Base-by-base conservation (phyloP, 2,329 filamentous ascomycete species). In the Fusarium sulawesiense region DNA sequence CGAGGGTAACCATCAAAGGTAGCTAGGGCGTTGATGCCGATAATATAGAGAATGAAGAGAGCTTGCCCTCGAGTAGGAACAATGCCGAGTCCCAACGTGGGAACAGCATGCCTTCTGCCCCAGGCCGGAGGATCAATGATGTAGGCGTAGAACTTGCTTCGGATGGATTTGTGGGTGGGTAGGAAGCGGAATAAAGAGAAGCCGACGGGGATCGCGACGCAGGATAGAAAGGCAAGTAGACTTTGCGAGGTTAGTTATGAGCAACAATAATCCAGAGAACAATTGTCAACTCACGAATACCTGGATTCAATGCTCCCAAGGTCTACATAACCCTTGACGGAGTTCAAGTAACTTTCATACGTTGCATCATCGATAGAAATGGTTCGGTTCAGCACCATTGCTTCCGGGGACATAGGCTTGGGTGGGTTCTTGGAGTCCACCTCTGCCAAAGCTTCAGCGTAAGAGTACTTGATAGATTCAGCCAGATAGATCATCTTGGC, bases 21-120 rank as follows among this genome's bases (percentile, higher is more conserved):
- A 3, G 82, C 73, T 14, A 81, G 47, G 14, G 80, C 58, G 61
- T 84, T 84, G 21, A 83, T 69, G 18, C 73, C 66, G 20, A 82
- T 62, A 20, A 84, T 75, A 48, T 81, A 73, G 13, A 76, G 45
- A 34, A 87, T 82, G 71, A 83, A 86, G 14, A 85, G 54, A 10
- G 76, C 71, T 45, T 85, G 84, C 2, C 83, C 83, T 2, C 78
- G 59, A 1, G 81, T 85, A 0, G 83, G 84, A 0, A 78, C 60
- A 9, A 77, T 72, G 3, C 70, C 76, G 2, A 79, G 41, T 1
- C 72, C 73, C 4, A 76, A 34, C 0, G 72, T 60, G 0, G 77
- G 75, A 0, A 71, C 65, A 10, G 66, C 71, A 29, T 78, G 76
- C 20, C 64, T 62, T 18, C 54, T 68, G 0, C 76, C 77, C n/a